These are phyloP conservation scores for Tricholoma matsutake DNA, from an alignment of 768 basidiomycete genomes.

Conservation along the genomic window DNA sequence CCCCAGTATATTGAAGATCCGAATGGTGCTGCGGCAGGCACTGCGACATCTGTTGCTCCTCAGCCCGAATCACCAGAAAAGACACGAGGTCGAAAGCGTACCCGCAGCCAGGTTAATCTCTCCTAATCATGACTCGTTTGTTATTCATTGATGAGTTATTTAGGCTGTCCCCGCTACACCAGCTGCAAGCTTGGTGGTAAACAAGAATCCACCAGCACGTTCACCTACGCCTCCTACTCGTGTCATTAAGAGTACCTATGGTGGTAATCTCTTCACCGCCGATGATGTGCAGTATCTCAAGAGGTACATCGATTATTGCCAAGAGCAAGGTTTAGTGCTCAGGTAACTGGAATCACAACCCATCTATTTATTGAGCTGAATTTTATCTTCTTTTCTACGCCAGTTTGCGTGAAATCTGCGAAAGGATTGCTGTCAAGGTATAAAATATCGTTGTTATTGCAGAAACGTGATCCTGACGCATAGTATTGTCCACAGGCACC, in stretches of 20 bases:
- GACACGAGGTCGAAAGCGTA: conserved; percentile 67
- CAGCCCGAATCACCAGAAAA: conserved; percentile 37
- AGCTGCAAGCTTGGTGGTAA: conserved; percentile 63
- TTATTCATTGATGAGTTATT: neutral
- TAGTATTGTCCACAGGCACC: conserved; percentile 54
- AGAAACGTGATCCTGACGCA: conserved; percentile 3
- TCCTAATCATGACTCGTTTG: conserved; percentile 3
- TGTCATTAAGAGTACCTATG: conserved; percentile 86
- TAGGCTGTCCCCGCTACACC: conserved; percentile 64
- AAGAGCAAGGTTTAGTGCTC: conserved; percentile 80
- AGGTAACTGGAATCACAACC: conserved; percentile 43
- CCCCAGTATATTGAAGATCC: conserved; percentile 55
- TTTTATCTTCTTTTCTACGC: neutral
- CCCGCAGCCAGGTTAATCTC: conserved; percentile 45
- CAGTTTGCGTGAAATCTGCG: conserved; percentile 81
- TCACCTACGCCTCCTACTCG: conserved; percentile 83
- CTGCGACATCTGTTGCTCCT: conserved; percentile 26
- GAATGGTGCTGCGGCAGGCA: conserved; percentile 33
- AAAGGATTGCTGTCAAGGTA: conserved; percentile 81
- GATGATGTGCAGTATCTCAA: conserved; percentile 84
- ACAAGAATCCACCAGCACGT: conserved; percentile 65
- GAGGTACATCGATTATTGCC: conserved; percentile 88
- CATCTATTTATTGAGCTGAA: neutral
- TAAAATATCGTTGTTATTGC: conserved; percentile 10
- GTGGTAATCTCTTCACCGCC: conserved; percentile 82